Evolutionary conservation across 2,329 filamentous ascomycete species (phyloP).

Genomic region (Pseudohalonectria lignicola): DNA sequence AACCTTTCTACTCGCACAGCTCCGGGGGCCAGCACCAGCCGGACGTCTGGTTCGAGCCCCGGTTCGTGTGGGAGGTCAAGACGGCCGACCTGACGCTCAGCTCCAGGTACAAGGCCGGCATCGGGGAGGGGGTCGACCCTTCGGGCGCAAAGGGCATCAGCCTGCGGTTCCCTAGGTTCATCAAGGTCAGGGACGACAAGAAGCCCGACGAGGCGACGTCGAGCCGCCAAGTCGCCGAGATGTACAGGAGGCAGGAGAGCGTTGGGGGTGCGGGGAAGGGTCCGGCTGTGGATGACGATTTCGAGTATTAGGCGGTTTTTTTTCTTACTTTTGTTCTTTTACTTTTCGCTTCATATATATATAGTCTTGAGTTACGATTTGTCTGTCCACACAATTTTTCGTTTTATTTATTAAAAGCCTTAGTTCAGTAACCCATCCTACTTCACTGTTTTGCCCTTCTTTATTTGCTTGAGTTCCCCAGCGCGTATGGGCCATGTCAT

Average conservation of each 20-base stretch:
- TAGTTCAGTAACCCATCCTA: too few species aligned
- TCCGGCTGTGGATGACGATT: constrained; percentile 86
- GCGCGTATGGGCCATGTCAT: too few species aligned
- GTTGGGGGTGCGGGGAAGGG: constrained; percentile 80
- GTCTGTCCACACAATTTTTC: too few species aligned
- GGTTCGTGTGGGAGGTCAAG: constrained; percentile 94
- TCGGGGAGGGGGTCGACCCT: constrained; percentile 65
- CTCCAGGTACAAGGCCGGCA: constrained; percentile 86
- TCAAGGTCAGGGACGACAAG: constrained; percentile 88
- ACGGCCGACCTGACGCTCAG: constrained; percentile 90
- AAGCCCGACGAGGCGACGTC: constrained; percentile 84
- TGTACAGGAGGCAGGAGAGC: constrained; percentile 93
- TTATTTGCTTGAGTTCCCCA: too few species aligned
- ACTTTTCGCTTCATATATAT: not conserved
- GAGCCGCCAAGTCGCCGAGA: constrained; percentile 79
- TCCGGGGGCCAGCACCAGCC: constrained; percentile 82
- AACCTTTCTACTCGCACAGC: constrained; percentile 89
- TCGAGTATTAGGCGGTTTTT: constrained; percentile 62
- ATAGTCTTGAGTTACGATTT: too few species aligned
- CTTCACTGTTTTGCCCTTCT: too few species aligned
- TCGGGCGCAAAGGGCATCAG: constrained; percentile 64
- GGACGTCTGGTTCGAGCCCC: constrained; percentile 96
- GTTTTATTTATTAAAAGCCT: too few species aligned
- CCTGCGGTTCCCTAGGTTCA: constrained; percentile 84
- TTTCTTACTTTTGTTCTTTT: not conserved